Evolutionary conservation across 768 basidiomycete genomes (phyloP), one percentile per base, ranked within the genome.

Genomic region (Serpula lacrymans): DNA sequence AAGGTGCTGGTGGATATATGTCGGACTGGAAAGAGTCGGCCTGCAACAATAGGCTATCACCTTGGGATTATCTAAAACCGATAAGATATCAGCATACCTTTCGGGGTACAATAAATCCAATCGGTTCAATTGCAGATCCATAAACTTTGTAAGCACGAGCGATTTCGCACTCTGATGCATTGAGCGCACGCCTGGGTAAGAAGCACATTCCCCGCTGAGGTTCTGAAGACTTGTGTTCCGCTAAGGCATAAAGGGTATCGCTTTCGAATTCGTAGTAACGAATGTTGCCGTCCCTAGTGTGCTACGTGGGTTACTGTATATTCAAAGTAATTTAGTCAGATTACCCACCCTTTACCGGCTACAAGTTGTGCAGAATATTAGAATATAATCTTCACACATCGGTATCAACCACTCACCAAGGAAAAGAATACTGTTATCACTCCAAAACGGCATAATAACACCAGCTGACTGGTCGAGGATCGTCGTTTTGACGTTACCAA

Each of bases 201-300:
- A 98, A 93, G 60, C 88, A 90, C 82, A 98, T 88, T 10, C 96
- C 96, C 37, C 94, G 88, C 63, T 98, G 95, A 21, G 95, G 94
- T 37, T 94, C 89, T 14, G 82, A 72, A 4, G 85, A 88, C 61
- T 93, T 88, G 74, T 94, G 78, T 59, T 97, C 96, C 14, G 82
- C 70, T 4, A 92, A 72, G 13, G 78, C 62, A 65, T 80, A 74
- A 14, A 98, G 72, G 34, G 80, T 72, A 64, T 97, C 94, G 23
- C 75, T 78, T 53, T 96, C 94, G 63, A 85, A 93, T 60, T 99
- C 96, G 63, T 84, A 98, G 74, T 90, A 95, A n/a, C 95, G 84
- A 47, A 98, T 84, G 60, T 99, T 99, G 21, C 95, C 95, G 55
- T 99, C 95, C 28, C 91, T 22, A 44, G 43, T 56, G 29, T 49